Evolutionary conservation across 768 basidiomycete species (phyloP).

Genomic region (Lactarius deliciosus): DNA sequence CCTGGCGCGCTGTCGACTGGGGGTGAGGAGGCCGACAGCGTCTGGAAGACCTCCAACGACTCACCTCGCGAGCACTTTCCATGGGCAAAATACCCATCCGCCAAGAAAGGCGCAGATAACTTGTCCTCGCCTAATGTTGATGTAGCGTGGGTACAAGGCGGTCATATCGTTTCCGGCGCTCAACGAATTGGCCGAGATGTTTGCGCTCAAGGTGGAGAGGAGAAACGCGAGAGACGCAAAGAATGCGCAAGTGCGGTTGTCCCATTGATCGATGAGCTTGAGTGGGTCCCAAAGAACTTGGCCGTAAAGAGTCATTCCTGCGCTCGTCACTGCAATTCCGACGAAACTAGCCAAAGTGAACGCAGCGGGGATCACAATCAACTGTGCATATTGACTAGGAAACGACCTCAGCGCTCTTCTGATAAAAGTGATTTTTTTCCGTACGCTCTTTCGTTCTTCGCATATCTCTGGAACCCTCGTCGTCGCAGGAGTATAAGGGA

Average conservation of each 20-base stretch:
- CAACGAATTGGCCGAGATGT: constrained; percentile 74
- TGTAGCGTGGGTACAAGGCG: constrained; percentile 67
- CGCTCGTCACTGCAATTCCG: constrained; percentile 79
- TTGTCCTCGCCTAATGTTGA: constrained; percentile 78
- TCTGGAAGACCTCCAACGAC: constrained; percentile 35
- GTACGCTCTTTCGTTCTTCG: constrained; percentile 62
- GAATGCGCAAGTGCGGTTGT: constrained; percentile 83
- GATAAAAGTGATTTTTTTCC: constrained; percentile 27
- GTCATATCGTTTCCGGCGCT: constrained; percentile 84
- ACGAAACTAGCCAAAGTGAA: constrained; percentile 78
- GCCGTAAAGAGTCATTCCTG: constrained; percentile 72
- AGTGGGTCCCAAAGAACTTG: constrained; percentile 71
- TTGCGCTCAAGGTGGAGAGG: constrained; percentile 66
- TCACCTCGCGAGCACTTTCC: constrained; percentile 69
- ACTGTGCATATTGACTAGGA: constrained; percentile 67
- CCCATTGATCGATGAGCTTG: constrained; percentile 73
- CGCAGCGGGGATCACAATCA: constrained; percentile 70
- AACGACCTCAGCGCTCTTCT: neutral
- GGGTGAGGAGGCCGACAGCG: neutral
- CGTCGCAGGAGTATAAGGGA: neutral
- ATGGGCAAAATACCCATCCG: constrained; percentile 83
- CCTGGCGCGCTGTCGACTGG: constrained; percentile 47
- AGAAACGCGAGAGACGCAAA: constrained; percentile 76
- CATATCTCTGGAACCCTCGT: constrained; percentile 56
- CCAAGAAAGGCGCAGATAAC: constrained; percentile 78